Percentiles rank a stretch among this genome's conserved stretches.
Evolutionary conservation across 768 basidiomycete genomes (phyloP).

Genomic region (Megacollybia marginata): DNA sequence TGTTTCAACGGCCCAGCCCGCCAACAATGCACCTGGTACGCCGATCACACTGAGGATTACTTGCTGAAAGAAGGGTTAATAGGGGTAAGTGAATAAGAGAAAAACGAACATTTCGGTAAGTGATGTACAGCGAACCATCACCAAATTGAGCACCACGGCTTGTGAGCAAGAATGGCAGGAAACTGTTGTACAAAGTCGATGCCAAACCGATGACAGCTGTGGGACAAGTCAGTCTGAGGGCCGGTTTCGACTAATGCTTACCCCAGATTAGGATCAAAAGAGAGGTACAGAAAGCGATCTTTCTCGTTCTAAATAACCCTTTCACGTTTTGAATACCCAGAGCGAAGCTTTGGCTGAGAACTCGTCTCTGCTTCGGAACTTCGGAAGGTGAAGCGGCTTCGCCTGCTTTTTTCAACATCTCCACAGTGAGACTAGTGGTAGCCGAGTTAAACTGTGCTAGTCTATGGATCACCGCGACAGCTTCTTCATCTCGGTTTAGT

Average conservation of each 20-base stretch:
- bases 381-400: constrained; percentile 9
- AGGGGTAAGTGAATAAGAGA: background rate
- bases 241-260: constrained; percentile 10
- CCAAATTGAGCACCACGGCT: constrained; percentile 66
- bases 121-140: constrained; percentile 61
- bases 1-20: constrained; percentile 64
- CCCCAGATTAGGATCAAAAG: constrained; percentile 51
- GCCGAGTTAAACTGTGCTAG: constrained; percentile 46
- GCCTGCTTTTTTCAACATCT: constrained; percentile 32
- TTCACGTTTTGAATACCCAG: constrained; percentile 35
- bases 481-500: constrained; percentile 43
- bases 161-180: constrained; percentile 28
- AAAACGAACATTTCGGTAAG: constrained; percentile 58
- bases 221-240: background rate
- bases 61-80: constrained; percentile 33
- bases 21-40: constrained; percentile 64
- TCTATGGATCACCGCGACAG: constrained; percentile 37
- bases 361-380: constrained; percentile 10
- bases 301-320: constrained; percentile 54
- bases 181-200: constrained; percentile 57
- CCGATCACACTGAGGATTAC: constrained; percentile 63
- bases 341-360: constrained; percentile 31
- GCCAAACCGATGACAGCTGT: constrained; percentile 71
- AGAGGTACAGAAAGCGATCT: constrained; percentile 59
- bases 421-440: constrained; percentile 32